Evolutionary conservation across 805 yeast genomes (phyloP).

Genomic region (Teunomyces kruisii): DNA sequence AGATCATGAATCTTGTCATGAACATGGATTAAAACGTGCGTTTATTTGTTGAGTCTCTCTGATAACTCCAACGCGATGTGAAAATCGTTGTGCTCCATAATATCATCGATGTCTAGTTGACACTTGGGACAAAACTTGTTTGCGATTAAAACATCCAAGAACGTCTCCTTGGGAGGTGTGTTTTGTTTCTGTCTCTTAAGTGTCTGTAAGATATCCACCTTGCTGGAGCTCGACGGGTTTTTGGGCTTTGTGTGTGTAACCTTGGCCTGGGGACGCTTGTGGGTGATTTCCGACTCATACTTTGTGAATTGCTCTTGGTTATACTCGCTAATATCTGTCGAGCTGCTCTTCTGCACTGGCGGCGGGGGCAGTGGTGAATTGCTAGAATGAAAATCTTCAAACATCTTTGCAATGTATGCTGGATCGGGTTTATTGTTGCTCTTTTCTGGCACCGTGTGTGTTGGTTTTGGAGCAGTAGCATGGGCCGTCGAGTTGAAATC

Average conservation of each 20-base stretch:
- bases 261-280: neutral
- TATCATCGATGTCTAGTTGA: conserved; percentile 24
- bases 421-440: conserved; percentile 3
- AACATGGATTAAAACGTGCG: conserved; percentile 32
- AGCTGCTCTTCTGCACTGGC: neutral
- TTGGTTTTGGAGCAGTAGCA: conserved; percentile 1
- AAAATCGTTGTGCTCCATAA: conserved; percentile 53
- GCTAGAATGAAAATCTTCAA: neutral
- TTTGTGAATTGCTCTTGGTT: neutral
- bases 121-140: conserved; percentile 29
- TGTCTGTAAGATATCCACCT: conserved; percentile 9
- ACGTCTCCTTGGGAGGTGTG: neutral
- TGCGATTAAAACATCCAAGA: conserved; percentile 17
- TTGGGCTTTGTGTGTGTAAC: neutral
- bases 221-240: neutral
- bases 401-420: conserved; percentile 1
- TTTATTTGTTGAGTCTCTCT: conserved; percentile 31
- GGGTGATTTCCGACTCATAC: neutral
- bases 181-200: conserved; percentile 7
- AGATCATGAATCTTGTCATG: conserved; percentile 56
- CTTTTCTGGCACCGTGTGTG: neutral
- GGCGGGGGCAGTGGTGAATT: neutral
- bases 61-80: conserved; percentile 54
- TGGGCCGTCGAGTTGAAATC: conserved; percentile 13
- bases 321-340: neutral